A percentile compares a stretch with the other conserved stretches of the same genome.
Conservation (phyloP, 768 basidiomycete species). For the Collybia sordida region DNA sequence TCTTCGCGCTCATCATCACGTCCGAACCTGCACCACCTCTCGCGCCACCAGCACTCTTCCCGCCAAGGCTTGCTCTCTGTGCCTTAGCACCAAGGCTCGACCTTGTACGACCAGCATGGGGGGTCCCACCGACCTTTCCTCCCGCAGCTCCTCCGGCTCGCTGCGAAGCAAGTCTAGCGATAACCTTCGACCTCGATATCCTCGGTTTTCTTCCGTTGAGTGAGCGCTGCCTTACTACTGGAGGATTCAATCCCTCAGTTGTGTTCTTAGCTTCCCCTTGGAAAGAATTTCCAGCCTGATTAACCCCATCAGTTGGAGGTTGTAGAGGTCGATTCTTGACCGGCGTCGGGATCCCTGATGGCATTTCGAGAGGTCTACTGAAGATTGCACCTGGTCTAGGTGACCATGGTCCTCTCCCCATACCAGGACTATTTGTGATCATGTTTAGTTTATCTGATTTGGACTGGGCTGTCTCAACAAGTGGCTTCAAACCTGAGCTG, state of each 20-base stretch:
- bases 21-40: slow-evolving; percentile 31
- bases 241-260: background rate
- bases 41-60: slow-evolving; percentile 24
- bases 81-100: slow-evolving; percentile 55
- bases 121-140: slow-evolving; percentile 10
- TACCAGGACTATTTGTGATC: slow-evolving; percentile 35
- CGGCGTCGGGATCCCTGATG: slow-evolving; percentile 37
- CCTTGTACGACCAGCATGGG: slow-evolving; percentile 30
- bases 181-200: slow-evolving; percentile 80
- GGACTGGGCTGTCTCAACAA: slow-evolving; percentile 1
- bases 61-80: slow-evolving; percentile 37
- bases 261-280: background rate
- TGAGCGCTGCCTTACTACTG: slow-evolving; percentile 24
- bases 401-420: slow-evolving; percentile 21
- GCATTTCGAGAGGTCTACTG: slow-evolving; percentile 45
- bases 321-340: slow-evolving; percentile 25
- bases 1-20: slow-evolving; percentile 66
- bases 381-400: slow-evolving; percentile 42
- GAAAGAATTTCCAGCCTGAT: slow-evolving; percentile 1
- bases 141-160: slow-evolving; percentile 41
- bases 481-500: slow-evolving; percentile 9
- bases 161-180: slow-evolving; percentile 73
- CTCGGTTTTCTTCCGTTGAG: slow-evolving; percentile 62
- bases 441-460: slow-evolving; percentile 5
- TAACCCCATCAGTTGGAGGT: slow-evolving; percentile 1